Evolutionary conservation across 1,284 basidiomycete species (phyloP).

Genomic region (Cystobasidium slooffiae): DNA sequence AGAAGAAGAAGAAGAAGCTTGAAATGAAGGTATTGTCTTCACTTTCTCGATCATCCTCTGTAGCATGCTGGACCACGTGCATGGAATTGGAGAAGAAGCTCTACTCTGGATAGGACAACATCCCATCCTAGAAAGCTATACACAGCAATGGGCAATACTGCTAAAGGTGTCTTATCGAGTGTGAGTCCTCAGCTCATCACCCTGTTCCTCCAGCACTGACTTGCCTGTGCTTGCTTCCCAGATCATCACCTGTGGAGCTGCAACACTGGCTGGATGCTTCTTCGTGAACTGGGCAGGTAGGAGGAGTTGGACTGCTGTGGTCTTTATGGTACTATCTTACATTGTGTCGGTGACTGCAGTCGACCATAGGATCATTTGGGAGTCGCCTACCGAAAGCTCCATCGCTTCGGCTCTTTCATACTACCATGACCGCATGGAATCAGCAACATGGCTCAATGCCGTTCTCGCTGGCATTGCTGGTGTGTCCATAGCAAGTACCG

Average conservation of each 20-base stretch:
- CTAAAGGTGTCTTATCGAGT: background rate
- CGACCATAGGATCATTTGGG: constrained; percentile 34
- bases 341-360: background rate
- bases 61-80: background rate
- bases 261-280: constrained; percentile 35
- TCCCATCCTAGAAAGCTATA: background rate
- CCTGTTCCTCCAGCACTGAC: background rate
- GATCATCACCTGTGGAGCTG: constrained; percentile 26
- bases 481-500: background rate
- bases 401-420: constrained; percentile 25
- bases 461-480: constrained; percentile 29
- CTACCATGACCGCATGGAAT: constrained; percentile 36
- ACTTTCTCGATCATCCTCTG: too few relatives aligned
- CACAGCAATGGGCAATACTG: constrained; percentile 9
- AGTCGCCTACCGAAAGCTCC: constrained; percentile 26
- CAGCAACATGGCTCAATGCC: constrained; percentile 22
- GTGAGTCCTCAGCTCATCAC: background rate
- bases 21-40: too few relatives aligned
- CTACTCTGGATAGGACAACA: background rate
- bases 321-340: too few relatives aligned
- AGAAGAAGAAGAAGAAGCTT: too few relatives aligned
- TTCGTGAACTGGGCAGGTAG: constrained; percentile 40
- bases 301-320: background rate
- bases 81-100: too few relatives aligned
- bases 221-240: background rate